Conservation (phyloP, 2,329 filamentous ascomycete species). For the Alternaria gansuensis region DNA sequence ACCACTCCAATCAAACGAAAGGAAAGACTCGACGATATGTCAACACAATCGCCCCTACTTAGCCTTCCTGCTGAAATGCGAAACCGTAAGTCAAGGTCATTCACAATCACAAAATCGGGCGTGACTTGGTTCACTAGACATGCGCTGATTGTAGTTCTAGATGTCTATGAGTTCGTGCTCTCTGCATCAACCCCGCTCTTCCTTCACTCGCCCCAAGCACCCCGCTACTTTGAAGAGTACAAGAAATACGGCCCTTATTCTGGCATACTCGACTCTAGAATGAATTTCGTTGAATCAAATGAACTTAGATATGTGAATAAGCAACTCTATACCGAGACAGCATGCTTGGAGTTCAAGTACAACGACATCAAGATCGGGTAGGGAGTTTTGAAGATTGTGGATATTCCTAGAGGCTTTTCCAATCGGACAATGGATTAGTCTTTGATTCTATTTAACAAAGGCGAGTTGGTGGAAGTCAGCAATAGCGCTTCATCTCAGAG, state of each 20-base stretch:
- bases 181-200: not conserved
- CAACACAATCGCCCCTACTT: not conserved
- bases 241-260: not conserved
- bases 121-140: not conserved
- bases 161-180: not conserved
- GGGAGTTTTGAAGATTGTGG: not conserved
- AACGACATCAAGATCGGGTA: slow-evolving; percentile 4
- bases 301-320: not conserved
- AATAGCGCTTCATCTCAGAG: not conserved
- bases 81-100: not conserved
- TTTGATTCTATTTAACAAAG: not conserved
- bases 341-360: slow-evolving; percentile 3
- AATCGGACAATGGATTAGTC: not conserved
- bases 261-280: too few species aligned
- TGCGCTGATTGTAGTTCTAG: not conserved
- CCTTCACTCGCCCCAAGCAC: not conserved
- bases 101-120: not conserved
- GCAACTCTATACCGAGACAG: slow-evolving; percentile 7
- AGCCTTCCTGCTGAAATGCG: not conserved
- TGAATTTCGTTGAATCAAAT: not conserved
- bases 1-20: not conserved
- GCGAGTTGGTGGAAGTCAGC: not conserved
- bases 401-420: too few species aligned
- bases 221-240: not conserved
- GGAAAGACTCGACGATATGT: not conserved